These are phyloP conservation scores for Symbiodinium natans DNA, from an alignment of 73 alveolate species.

Conservation along the genomic window DNA sequence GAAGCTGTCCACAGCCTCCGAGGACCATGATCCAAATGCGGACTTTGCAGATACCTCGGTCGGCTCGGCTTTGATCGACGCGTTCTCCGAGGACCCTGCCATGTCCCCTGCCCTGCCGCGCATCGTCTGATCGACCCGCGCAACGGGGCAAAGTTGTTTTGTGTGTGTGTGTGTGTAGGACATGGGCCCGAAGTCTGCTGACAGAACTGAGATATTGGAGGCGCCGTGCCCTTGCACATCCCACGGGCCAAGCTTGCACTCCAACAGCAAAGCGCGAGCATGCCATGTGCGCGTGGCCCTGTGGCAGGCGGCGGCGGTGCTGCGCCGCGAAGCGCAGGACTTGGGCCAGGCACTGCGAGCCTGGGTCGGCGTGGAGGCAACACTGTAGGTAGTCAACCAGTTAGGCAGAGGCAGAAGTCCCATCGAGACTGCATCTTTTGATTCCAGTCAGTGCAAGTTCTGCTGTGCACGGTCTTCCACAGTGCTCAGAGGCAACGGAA, in stretches of 20 bases:
- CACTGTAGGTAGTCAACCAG: no score
- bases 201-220: constrained; percentile 65
- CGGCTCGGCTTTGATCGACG: background rate
- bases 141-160: no score
- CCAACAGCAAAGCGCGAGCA: background rate
- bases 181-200: constrained; percentile 16
- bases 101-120: no score
- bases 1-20: background rate
- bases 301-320: constrained; percentile 59
- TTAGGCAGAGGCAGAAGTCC: no score
- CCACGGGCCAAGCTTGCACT: no score
- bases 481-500: no score
- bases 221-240: background rate
- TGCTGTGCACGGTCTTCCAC: no score
- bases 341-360: constrained; percentile 66
- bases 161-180: constrained; percentile 4
- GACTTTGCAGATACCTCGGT: background rate
- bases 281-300: background rate
- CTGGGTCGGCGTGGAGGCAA: constrained; percentile 85
- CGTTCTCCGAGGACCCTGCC: background rate
- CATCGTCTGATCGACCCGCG: no score
- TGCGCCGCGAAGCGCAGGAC: constrained; percentile 85
- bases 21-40: background rate
- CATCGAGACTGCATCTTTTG: background rate
- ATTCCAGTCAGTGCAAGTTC: background rate